Evolutionary conservation across 768 basidiomycete genomes (phyloP).

Genomic region (Artomyces pyxidatus): DNA sequence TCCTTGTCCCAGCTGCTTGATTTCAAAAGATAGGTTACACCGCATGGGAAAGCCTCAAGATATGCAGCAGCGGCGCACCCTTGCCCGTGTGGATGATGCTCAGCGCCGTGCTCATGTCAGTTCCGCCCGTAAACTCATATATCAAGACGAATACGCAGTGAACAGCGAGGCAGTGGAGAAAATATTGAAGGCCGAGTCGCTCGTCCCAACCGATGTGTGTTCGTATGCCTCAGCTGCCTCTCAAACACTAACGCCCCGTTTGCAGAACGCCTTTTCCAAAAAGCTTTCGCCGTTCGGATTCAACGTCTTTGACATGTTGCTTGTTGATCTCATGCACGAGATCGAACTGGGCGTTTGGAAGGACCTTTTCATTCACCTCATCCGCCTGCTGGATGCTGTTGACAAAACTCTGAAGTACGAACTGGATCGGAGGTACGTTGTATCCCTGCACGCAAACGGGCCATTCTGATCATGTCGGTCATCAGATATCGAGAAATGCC

Average conservation of each 20-base stretch:
- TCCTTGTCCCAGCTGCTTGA: no score
- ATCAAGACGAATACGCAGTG: no score
- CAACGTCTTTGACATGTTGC: conserved; percentile 21
- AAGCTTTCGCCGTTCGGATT: conserved; percentile 17
- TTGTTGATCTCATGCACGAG: conserved; percentile 27
- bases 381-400: conserved; percentile 16
- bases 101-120: neutral
- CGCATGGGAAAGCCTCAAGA: conserved; percentile 19
- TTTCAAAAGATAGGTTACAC: no score
- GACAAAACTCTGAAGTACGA: neutral
- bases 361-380: conserved; percentile 19
- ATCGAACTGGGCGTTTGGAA: conserved; percentile 30
- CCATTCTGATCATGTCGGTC: neutral
- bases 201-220: no score
- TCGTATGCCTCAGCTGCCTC: neutral
- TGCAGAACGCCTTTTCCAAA: conserved; percentile 26
- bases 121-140: conserved; percentile 6
- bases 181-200: no score
- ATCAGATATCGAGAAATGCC: conserved; percentile 15
- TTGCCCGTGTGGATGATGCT: conserved; percentile 6
- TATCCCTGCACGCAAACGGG: neutral
- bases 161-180: no score
- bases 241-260: neutral
- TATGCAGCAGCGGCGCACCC: neutral
- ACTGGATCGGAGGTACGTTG: conserved; percentile 9